phyloP scores from a whole-genome alignment of 1,284 basidiomycete genomes.

The Apiotrichum domesticum region DNA sequence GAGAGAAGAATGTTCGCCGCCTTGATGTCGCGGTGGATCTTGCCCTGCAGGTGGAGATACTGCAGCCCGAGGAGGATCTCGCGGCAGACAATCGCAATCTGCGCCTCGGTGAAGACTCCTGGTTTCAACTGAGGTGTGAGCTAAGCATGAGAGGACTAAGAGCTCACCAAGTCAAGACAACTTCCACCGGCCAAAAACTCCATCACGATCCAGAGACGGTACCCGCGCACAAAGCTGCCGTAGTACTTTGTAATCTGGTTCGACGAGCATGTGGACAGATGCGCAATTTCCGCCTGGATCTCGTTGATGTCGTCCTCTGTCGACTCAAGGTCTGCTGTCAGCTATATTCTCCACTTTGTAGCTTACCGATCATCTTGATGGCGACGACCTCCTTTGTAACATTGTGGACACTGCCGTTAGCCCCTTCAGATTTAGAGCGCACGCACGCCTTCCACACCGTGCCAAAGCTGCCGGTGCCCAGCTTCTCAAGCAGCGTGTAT shows the following conservation, averaged over 20 bases:
- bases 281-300: constrained; percentile 96
- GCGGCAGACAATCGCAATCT: constrained; percentile 89
- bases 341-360: not conserved
- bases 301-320: constrained; percentile 93
- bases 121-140: constrained; percentile 60
- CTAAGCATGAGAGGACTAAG: not conserved
- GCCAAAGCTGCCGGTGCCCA: constrained; percentile 96
- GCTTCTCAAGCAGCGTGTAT: constrained; percentile 88
- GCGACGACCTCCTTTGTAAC: constrained; percentile 90
- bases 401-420: constrained; percentile 62
- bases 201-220: constrained; percentile 99
- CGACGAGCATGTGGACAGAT: constrained; percentile 89
- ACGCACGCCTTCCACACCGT: constrained; percentile 84
- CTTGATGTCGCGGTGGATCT: constrained; percentile 98
- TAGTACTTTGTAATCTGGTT: constrained; percentile 95
- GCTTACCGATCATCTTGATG: constrained; percentile 91
- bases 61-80: constrained; percentile 90
- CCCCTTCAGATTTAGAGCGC: not conserved
- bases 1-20: constrained; percentile 93
- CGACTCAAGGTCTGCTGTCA: constrained; percentile 49
- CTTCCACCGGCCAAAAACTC: constrained; percentile 98
- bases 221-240: constrained; percentile 91
- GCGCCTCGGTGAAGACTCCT: constrained; percentile 79
- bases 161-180: constrained; percentile 71
- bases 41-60: constrained; percentile 87